Evolutionary conservation across 2,329 filamentous ascomycete species (phyloP).

Genomic region (Fusarium neocosmosporiellum): DNA sequence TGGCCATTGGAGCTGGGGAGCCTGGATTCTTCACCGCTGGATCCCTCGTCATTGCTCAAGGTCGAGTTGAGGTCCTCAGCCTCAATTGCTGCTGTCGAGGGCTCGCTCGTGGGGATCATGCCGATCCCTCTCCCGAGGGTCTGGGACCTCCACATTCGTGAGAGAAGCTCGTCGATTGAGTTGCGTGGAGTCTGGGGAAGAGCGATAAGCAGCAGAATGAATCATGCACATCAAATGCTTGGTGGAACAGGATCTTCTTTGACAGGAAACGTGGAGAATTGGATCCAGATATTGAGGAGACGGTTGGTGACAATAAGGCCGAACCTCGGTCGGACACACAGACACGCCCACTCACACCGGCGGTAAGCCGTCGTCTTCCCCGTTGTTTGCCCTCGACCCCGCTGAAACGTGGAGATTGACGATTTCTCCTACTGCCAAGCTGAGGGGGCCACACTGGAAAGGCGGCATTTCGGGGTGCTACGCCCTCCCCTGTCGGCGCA

Average conservation of each 20-base stretch:
- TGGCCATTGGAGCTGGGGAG: conserved; percentile 29
- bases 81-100: conserved; percentile 45
- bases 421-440: neutral
- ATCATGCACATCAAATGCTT: conserved; percentile 23
- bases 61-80: conserved; percentile 52
- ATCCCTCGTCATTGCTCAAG: conserved; percentile 51
- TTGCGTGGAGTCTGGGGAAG: conserved; percentile 20
- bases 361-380: neutral
- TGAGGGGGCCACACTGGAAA: neutral
- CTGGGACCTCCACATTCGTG: conserved; percentile 44
- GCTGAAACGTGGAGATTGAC: neutral
- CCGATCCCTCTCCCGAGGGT: conserved; percentile 39
- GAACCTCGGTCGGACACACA: conserved; percentile 14
- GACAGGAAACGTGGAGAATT: conserved; percentile 5
- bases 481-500: neutral
- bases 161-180: neutral
- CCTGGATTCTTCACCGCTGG: conserved; percentile 51
- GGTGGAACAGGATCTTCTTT: conserved; percentile 6
- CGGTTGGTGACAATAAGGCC: conserved; percentile 16
- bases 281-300: conserved; percentile 12
- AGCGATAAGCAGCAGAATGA: neutral
- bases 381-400: neutral
- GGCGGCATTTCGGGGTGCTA: neutral
- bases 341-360: neutral
- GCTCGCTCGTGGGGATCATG: conserved; percentile 41